A percentile compares a stretch with the other conserved stretches of the same genome.
Evolutionary conservation across 2,329 filamentous ascomycete genomes (phyloP).

Genomic region (Penicillium brevicompactum): DNA sequence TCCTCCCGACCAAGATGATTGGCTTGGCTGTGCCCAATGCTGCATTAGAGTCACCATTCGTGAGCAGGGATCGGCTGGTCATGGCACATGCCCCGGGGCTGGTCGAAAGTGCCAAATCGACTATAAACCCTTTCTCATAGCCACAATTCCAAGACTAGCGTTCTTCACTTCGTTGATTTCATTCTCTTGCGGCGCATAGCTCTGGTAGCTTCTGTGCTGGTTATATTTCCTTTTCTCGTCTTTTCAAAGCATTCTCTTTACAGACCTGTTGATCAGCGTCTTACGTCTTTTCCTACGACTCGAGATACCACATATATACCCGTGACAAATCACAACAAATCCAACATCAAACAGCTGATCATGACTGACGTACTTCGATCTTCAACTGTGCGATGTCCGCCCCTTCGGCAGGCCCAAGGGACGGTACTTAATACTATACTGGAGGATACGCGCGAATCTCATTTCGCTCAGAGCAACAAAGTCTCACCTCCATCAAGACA

Average conservation of each 20-base stretch:
- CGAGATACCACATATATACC: conserved; percentile 32
- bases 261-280: conserved; percentile 38
- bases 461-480: conserved; percentile 19
- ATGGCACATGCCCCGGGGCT: conserved; percentile 17
- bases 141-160: conserved; percentile 24
- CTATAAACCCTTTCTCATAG: conserved; percentile 36
- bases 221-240: conserved; percentile 27
- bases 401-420: conserved; percentile 60
- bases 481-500: conserved; percentile 7
- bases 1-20: conserved; percentile 11
- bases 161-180: conserved; percentile 29
- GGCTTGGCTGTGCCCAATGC: conserved; percentile 28
- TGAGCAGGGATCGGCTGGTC: conserved; percentile 19
- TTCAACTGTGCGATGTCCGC: conserved; percentile 54
- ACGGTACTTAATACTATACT: conserved; percentile 66
- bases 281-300: conserved; percentile 22
- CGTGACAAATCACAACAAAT: conserved; percentile 18
- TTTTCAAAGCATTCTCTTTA: conserved; percentile 12
- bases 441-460: conserved; percentile 52
- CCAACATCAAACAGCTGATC: conserved; percentile 29
- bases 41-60: conserved; percentile 32
- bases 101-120: conserved; percentile 19
- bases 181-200: conserved; percentile 29
- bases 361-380: conserved; percentile 54
- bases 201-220: conserved; percentile 36